These are phyloP conservation scores for Penstemon barbatus DNA, from an alignment of 257 asterid genomes.

Conservation along the genomic window DNA sequence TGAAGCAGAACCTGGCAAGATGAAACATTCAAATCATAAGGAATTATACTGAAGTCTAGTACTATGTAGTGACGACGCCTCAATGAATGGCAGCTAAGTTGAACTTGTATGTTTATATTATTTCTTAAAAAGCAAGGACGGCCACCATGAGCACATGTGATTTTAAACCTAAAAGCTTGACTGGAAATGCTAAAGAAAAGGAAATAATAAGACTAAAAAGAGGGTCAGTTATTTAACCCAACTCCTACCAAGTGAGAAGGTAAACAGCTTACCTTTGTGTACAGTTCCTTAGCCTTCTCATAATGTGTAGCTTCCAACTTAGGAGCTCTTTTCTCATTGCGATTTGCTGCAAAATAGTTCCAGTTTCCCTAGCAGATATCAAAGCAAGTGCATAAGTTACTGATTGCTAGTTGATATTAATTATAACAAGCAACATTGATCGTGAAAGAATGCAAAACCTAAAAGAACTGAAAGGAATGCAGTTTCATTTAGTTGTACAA, in stretches of 20 bases:
- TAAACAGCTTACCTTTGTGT: constrained; percentile 59
- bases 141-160: background rate
- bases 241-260: constrained; percentile 5
- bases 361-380: constrained; percentile 75
- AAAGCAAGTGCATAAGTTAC: constrained; percentile 32
- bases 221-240: background rate
- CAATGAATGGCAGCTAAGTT: background rate
- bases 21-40: constrained; percentile 15
- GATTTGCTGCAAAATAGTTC: constrained; percentile 83
- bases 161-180: background rate
- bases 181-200: background rate
- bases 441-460: constrained; percentile 17
- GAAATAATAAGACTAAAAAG: background rate
- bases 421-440: constrained; percentile 21
- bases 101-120: background rate
- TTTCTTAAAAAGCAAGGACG: background rate
- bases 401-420: constrained; percentile 19
- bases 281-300: constrained; percentile 97
- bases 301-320: constrained; percentile 95
- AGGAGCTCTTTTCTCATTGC: constrained; percentile 92
- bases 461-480: constrained; percentile 9
- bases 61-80: no score
- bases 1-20: constrained; percentile 51
- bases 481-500: constrained; percentile 2
- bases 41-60: background rate